Base-by-base conservation (phyloP, 2,329 filamentous ascomycete species). In the Epichloe baconii region DNA sequence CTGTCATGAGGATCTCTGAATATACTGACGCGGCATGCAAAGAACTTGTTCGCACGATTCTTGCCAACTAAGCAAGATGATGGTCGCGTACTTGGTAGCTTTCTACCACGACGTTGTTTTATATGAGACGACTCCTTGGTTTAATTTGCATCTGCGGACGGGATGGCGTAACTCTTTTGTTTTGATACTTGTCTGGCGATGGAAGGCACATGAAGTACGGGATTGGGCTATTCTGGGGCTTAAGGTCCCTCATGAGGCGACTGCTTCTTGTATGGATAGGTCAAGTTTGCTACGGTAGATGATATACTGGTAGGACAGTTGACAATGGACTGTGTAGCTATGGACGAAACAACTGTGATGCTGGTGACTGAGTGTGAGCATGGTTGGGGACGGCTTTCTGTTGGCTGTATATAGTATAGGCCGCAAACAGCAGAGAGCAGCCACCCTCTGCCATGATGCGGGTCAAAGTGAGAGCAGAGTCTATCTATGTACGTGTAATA, bases 11-110 rank as follows among this genome's bases (percentile, higher is more conserved):
- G 5, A 5, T 38, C 26, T 11, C 50, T 47, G 51, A 50, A 51
- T 50, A 55, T 38, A 58, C 42, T 26, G n/a, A 23, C 14, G 34
- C 26, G 15, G 14, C 38, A 1, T 43, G 11, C n/a, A 4, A 59
- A 88, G 86, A 93, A 56, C 83, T 93, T 54, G 86, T 93, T 63
- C 83, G 86, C 63, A 91, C 86, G 49, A 89, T 93, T 64, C 82
- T 93, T 59, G 86, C 86, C 68, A 91, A 91, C 73, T 93, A 78
- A 61, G 55, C 49, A 68, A 15, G 21, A 7, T 15, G 4, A 40
- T 37, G 31, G n/a, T 26, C 15, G 14, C 36, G 17, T 15, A 31
- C 31, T 31, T 11, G 31, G 31, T 31, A 31, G 8, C 12, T 44
- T 47, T 40, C 3, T 17, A 26, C 19, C 23, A 44, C 41, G 5